phyloP scores from a whole-genome alignment of 2,329 filamentous ascomycete genomes.

The Clonostachys rhizophaga region DNA sequence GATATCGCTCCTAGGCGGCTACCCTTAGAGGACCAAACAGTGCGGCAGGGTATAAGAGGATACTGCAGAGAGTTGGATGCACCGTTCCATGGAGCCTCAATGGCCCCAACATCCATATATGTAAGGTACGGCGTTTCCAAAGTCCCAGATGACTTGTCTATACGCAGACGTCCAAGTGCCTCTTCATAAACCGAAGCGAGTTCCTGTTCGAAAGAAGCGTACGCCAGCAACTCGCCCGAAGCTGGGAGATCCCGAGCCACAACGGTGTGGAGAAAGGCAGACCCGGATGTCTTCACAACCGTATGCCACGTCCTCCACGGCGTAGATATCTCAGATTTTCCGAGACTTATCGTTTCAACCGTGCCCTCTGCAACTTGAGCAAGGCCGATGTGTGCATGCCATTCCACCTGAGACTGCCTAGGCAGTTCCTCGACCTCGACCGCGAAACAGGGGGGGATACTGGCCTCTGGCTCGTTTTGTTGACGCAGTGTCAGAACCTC shows the following conservation, averaged over 20 bases:
- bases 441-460: conserved; percentile 64
- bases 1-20: conserved; percentile 23
- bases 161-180: conserved; percentile 10
- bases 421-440: conserved; percentile 76
- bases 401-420: conserved; percentile 71
- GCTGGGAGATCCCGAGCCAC: conserved; percentile 9
- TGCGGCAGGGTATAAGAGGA: conserved; percentile 26
- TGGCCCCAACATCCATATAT: too few species aligned
- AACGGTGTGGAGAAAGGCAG: conserved; percentile 18
- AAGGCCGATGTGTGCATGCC: conserved; percentile 68
- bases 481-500: conserved; percentile 30
- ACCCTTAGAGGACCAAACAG: conserved; percentile 23
- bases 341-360: conserved; percentile 13
- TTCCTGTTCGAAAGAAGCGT: too few species aligned
- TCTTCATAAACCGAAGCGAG: not conserved
- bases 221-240: too few species aligned
- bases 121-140: conserved; percentile 1
- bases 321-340: conserved; percentile 7
- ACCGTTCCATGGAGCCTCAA: too few species aligned
- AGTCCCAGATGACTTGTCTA: not conserved
- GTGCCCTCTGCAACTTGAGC: conserved; percentile 18
- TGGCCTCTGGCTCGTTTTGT: conserved; percentile 22
- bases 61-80: not conserved
- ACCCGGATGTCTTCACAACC: conserved; percentile 11
- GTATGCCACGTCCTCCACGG: conserved; percentile 21